Evolutionary conservation across 208 protist genomes (phyloP).

Genomic region (Wallacemonas sp.): DNA sequence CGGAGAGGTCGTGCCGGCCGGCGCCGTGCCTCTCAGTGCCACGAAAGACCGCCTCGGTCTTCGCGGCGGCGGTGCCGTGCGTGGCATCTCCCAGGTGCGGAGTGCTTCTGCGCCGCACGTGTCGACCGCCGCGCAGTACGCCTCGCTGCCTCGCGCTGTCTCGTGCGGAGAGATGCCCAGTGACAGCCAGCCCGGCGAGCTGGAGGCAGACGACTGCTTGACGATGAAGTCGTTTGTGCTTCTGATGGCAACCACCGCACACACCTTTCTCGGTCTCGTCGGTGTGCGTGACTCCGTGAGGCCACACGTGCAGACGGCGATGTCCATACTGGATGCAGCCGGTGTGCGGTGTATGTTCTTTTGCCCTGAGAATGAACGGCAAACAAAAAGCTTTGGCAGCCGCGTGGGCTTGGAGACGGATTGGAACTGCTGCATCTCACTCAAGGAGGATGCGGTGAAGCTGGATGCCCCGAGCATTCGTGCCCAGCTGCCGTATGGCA

Average conservation of each 20-base stretch:
- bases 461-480: conserved; percentile 87
- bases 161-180: conserved; percentile 37
- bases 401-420: conserved; percentile 93
- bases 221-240: conserved; percentile 53
- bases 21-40: not conserved
- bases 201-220: conserved; percentile 63
- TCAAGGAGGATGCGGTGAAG: conserved; percentile 82
- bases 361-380: conserved; percentile 73
- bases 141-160: conserved; percentile 22
- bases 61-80: not conserved
- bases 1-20: too few relatives aligned
- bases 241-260: conserved; percentile 67
- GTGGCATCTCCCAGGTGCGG: conserved; percentile 15
- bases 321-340: conserved; percentile 78
- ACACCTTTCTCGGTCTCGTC: conserved; percentile 91
- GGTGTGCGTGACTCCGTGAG: conserved; percentile 87
- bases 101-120: conserved; percentile 25
- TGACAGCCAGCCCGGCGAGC: conserved; percentile 22
- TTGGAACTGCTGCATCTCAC: conserved; percentile 96
- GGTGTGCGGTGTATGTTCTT: conserved; percentile 96
- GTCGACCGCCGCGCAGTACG: conserved; percentile 21
- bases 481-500: conserved; percentile 93
- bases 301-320: conserved; percentile 71
- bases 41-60: not conserved
- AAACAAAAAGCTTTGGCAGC: conserved; percentile 90